Evolutionary conservation across 2,329 filamentous ascomycete genomes (phyloP).

Genomic region (Sphaerostilbella broomeana): DNA sequence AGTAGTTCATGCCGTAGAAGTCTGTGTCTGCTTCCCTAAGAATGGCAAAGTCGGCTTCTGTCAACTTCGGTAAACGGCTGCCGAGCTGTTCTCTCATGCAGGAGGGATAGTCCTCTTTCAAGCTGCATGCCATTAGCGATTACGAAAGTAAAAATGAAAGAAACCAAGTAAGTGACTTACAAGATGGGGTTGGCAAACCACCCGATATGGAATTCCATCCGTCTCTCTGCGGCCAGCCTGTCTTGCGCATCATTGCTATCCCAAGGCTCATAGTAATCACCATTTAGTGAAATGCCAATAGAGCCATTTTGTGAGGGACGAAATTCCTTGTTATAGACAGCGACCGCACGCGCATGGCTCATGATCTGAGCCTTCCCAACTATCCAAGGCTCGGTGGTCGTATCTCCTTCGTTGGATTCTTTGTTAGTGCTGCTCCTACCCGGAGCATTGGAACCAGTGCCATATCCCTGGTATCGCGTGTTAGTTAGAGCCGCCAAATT

Average conservation of each 20-base stretch:
- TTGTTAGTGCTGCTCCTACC: constrained; percentile 21
- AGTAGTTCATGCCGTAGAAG: constrained; percentile 38
- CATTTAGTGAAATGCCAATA: constrained; percentile 32
- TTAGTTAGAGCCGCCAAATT: background rate
- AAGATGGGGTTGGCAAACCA: constrained; percentile 36
- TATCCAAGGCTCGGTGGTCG: constrained; percentile 31
- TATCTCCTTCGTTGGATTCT: constrained; percentile 20
- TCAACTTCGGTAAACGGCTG: constrained; percentile 25
- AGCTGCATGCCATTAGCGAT: constrained; percentile 3
- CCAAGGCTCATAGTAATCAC: constrained; percentile 33
- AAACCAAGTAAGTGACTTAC: constrained; percentile 16
- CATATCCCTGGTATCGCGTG: constrained; percentile 21
- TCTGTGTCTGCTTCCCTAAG: constrained; percentile 21
- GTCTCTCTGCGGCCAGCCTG: constrained; percentile 25
- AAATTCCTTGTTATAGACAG: constrained; percentile 29
- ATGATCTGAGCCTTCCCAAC: constrained; percentile 31
- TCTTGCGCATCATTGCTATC: constrained; percentile 22
- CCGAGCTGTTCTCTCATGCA: constrained; percentile 32
- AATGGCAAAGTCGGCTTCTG: constrained; percentile 21
- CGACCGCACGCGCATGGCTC: constrained; percentile 28
- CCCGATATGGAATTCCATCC: constrained; percentile 33
- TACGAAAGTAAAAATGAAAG: background rate
- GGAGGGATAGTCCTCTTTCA: constrained; percentile 28
- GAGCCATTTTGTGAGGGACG: constrained; percentile 22
- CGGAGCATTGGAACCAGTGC: constrained; percentile 29